These are phyloP conservation scores for Talaromyces sp. DNA, from an alignment of 2,329 filamentous ascomycete species.

Conservation along the genomic window DNA sequence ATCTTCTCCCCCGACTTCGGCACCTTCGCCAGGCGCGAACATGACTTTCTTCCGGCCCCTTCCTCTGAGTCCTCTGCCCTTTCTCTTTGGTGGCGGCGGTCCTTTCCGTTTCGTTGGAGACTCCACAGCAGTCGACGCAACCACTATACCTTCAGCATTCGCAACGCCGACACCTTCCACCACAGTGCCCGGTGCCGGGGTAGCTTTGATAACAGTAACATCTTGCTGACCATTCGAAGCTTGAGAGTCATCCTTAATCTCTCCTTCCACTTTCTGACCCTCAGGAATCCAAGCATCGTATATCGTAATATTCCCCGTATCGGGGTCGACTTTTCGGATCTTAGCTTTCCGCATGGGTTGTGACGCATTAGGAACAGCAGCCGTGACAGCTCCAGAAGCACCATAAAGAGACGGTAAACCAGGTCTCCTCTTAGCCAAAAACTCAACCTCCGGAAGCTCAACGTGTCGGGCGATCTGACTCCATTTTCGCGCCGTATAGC, in stretches of 20 bases:
- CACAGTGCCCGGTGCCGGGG: constrained; percentile 53
- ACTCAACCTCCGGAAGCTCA: constrained; percentile 57
- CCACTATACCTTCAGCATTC: constrained; percentile 57
- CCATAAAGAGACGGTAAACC: constrained; percentile 53
- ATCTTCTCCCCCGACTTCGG: constrained; percentile 31
- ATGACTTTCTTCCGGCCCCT: constrained; percentile 68
- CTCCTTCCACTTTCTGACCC: constrained; percentile 73
- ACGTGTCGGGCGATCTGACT: constrained; percentile 51
- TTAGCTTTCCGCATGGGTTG: constrained; percentile 70
- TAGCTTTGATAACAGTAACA: constrained; percentile 30
- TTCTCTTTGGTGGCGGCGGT: constrained; percentile 73
- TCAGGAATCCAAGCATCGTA: constrained; percentile 78
- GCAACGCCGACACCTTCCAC: constrained; percentile 57
- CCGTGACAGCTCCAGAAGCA: constrained; percentile 26
- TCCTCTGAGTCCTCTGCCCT: constrained; percentile 66
- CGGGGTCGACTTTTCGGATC: constrained; percentile 70
- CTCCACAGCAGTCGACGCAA: constrained; percentile 44
- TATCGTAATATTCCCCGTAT: constrained; percentile 71
- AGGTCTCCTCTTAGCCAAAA: constrained; percentile 57
- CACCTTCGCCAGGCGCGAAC: constrained; percentile 46
- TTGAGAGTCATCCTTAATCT: constrained; percentile 60
- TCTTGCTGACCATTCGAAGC: constrained; percentile 40
- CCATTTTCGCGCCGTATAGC: constrained; percentile 56
- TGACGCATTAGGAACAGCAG: constrained; percentile 18
- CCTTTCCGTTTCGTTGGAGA: constrained; percentile 58